Evolutionary conservation across 192 early-diverging fungal species (phyloP), one percentile per base, ranked within the genome.

Genomic region (Spinellus fusiger): DNA sequence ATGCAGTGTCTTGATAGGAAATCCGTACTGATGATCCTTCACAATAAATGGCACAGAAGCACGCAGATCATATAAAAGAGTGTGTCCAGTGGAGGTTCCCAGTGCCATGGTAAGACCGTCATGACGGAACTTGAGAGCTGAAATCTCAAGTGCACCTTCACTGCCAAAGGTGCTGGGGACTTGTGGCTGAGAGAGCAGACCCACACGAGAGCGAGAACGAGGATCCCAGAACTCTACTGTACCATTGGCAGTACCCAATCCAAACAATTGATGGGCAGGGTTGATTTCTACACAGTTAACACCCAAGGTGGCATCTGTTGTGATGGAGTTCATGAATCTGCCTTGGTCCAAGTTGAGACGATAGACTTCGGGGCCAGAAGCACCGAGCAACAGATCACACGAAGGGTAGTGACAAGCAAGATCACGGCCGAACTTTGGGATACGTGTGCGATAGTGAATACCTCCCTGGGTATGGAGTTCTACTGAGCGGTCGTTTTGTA

Each of bases 21-120:
- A 85, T 16, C 94, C 94, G 71, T 95, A 99, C 75, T 95, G 93
- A 74, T 99, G 96, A 80, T 99, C 96, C 79, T 96, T 97, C 66
- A 93, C 80, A 49, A 91, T 76, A 60, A 87, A 81, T 8, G 96
- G 96, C 20, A 81, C 74, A 52, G 80, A 81, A 67, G 86, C 81
- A 46, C 96, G 85, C 68, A 99, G 78, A 81, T 99, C 96, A 69
- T 96, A 96, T 33, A 95, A 78, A 31, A 97, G 68, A 18, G 93
- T 87, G 49, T 96, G 94, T 23, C 96, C 96, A 27, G 90, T 87
- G 7, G 88, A 85, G 5, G 94, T 97, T 48, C 96, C 96, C 1
- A 93, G 86, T 10, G 85, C 93, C 57, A 86, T 78, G 16, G 84
- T 80, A 58, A 99, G 77, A 5, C 96, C 96, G 71, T 99, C 95